Base-by-base conservation (phyloP, 176 grass and related monocot genomes). In the Hordeum marinum region DNA sequence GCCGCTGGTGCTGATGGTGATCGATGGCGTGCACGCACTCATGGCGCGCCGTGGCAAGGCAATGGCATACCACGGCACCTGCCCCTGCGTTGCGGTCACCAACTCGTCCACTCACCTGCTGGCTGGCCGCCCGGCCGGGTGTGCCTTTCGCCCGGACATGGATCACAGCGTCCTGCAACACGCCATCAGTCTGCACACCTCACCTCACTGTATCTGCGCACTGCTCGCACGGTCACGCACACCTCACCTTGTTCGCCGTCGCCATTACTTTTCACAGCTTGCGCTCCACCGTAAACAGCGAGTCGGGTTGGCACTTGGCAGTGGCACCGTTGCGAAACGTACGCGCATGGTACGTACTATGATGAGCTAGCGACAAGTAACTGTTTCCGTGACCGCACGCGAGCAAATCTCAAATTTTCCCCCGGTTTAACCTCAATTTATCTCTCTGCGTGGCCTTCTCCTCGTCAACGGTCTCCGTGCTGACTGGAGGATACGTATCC, bases 121-220 rank as follows among this genome's bases (percentile, higher is more conserved):
- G 8, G 20, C 31, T 37, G 15, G 27, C 63, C 29, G 63, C 13
- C 14, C 68, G n/a, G n/a, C 68, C 24, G 41, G 70, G 15, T 31
- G 59, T 14, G 60, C 50, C 71, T 77, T 69, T 54, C 21, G 43
- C 18, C 61, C 78, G 18, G 72, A 48, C 63, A 70, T 37, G 37
- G 31, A 69, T 29, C 9, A 15, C 50, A 90, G 86, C 84, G 63
- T 29, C 46, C 65, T 82, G 68, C 72, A 20, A 52, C 24, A 27
- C 72, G 57, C 13, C 6, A 80, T 15, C 64, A 69, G 77, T 76
- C 36, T n/a, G 52, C 29, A 87, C 61, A 87, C 61, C 82, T 63
- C 45, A n/a, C 68, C 76, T 31, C 77, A 52, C 34, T 57, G 54
- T 21, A 7, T 0, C 7, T 21, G 54, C 54, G 7, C 54, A 57